Percentiles rank a stretch among this genome's conserved stretches.
Conservation (phyloP, 192 early-diverging fungal genomes). For the Coemansia sp. region DNA sequence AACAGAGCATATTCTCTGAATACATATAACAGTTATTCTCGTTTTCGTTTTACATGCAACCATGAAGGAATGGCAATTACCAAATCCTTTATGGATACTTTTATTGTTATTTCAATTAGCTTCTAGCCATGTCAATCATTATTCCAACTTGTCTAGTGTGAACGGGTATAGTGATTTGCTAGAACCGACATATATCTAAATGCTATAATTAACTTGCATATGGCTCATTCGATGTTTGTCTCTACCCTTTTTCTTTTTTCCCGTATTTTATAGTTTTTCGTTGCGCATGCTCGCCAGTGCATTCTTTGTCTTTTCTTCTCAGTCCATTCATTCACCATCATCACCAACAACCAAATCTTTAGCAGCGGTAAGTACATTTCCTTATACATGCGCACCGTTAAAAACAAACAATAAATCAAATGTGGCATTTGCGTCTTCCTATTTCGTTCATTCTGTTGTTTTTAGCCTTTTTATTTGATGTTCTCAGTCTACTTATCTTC, state of each 20-base stretch:
- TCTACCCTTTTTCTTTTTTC: not conserved
- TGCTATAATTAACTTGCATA: not conserved
- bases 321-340: not conserved
- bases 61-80: too few species aligned
- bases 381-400: not conserved
- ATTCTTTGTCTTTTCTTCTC: not conserved
- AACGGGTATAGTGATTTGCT: too few species aligned
- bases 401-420: not conserved
- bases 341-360: not conserved
- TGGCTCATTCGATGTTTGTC: not conserved
- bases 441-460: not conserved
- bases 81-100: too few species aligned
- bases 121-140: too few species aligned
- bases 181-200: not conserved
- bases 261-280: conserved; percentile 7
- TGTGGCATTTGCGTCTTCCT: not conserved
- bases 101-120: too few species aligned
- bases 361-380: not conserved
- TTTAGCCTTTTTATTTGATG: not conserved
- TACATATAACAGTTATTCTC: too few species aligned
- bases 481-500: too few species aligned
- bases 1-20: too few species aligned
- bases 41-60: too few species aligned
- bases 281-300: conserved; percentile 7
- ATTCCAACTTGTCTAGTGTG: too few species aligned